These are phyloP conservation scores for Tranzscheliella williamsii DNA, from an alignment of 1,284 basidiomycete genomes.

Conservation along the genomic window DNA sequence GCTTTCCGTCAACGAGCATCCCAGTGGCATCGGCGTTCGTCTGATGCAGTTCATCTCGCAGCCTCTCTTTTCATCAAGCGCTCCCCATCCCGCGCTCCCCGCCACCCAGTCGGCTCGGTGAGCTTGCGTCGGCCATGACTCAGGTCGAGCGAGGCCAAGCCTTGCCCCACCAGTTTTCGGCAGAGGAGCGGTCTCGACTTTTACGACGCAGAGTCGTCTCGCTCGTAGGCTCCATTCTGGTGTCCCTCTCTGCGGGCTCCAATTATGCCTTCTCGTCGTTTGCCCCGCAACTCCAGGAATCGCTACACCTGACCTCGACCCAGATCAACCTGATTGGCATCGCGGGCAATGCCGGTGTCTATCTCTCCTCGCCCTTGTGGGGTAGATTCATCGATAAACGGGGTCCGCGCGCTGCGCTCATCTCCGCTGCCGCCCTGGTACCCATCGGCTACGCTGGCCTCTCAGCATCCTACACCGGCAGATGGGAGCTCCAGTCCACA, in stretches of 20 bases:
- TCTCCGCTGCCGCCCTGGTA: conserved; percentile 41
- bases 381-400: conserved; percentile 53
- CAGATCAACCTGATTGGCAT: conserved; percentile 62
- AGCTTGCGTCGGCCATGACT: too few species aligned
- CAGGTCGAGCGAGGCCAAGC: neutral
- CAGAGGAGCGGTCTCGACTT: conserved; percentile 5
- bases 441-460: conserved; percentile 48
- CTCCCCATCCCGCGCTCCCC: too few species aligned
- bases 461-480: conserved; percentile 20
- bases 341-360: conserved; percentile 61
- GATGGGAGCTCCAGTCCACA: conserved; percentile 35
- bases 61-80: too few species aligned
- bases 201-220: conserved; percentile 41
- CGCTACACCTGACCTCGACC: conserved; percentile 56
- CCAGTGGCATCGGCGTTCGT: too few species aligned
- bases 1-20: too few species aligned
- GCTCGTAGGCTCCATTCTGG: conserved; percentile 50
- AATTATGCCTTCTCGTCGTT: conserved; percentile 61
- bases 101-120: too few species aligned
- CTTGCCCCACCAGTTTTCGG: neutral
- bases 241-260: conserved; percentile 58
- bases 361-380: conserved; percentile 56
- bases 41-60: too few species aligned
- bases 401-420: conserved; percentile 47
- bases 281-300: conserved; percentile 60